Evolutionary conservation across 1,139 yeast species (phyloP).

Genomic region (Petasospora rhodanensis): DNA sequence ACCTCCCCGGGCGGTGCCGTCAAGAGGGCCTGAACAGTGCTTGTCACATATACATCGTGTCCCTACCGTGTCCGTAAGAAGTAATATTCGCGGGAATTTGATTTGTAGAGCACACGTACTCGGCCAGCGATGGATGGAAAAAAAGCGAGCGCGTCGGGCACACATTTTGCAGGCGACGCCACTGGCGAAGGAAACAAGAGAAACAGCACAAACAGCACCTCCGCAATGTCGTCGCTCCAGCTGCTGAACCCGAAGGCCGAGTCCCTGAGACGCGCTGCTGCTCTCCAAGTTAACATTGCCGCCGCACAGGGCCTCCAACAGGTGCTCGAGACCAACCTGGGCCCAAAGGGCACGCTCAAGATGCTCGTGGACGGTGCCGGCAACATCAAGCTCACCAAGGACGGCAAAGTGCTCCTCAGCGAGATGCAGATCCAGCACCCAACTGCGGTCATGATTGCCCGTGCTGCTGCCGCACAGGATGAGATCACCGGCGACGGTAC

Average conservation of each 20-base stretch:
- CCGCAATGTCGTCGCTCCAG: slow-evolving; percentile 60
- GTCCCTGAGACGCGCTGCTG: slow-evolving; percentile 89
- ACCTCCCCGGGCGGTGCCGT: slow-evolving; percentile 87
- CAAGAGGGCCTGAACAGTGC: slow-evolving; percentile 41
- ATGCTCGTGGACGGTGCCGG: slow-evolving; percentile 98
- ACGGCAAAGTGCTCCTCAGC: slow-evolving; percentile 87
- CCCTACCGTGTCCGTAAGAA: too few species aligned
- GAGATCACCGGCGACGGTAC: slow-evolving; percentile 99
- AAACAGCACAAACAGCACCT: not conserved
- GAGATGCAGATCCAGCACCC: slow-evolving; percentile 99
- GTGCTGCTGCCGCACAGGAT: slow-evolving; percentile 98
- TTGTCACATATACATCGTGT: not conserved
- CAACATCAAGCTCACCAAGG: slow-evolving; percentile 89
- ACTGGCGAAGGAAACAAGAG: not conserved
- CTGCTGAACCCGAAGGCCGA: slow-evolving; percentile 96
- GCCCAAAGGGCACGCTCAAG: slow-evolving; percentile 96
- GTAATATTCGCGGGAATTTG: too few species aligned
- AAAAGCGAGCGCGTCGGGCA: not conserved
- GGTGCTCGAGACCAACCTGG: slow-evolving; percentile 85
- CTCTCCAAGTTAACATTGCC: slow-evolving; percentile 87
- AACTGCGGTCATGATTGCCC: slow-evolving; percentile 98
- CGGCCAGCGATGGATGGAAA: too few species aligned
- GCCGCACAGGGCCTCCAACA: slow-evolving; percentile 97
- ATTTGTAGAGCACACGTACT: too few species aligned
- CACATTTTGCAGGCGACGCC: too few species aligned